Base-by-base conservation (phyloP, 495 filamentous ascomycete species). In the Terfezia claveryi region DNA sequence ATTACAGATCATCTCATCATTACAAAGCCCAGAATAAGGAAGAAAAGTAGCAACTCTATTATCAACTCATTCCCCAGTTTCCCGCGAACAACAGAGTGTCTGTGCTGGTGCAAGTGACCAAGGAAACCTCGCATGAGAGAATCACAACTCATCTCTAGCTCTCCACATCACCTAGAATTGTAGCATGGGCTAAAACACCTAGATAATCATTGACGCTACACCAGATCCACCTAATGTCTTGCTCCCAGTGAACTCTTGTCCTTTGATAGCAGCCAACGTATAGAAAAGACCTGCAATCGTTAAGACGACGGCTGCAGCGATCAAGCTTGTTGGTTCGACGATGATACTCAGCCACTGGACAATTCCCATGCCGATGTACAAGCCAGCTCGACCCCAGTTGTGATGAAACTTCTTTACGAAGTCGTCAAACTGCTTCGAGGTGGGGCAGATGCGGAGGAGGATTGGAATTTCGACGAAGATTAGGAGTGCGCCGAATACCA, bases 161-260 rank as follows among this genome's bases (percentile, higher is more conserved):
- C 50, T 52, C 27, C 32, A 32, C 38, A 16, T 41, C n/a, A 49
- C 56, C 2, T 5, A 32, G 4, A 32, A 2, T 7, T 32, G 27
- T 32, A 32, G 27, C 27, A 32, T 32, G 27, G 27, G 27, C 27
- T 32, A 32, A 32, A 32, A 32, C 50, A 41, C 62, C 75, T 74
- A 95, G 66, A 98, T 87, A 71, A 99, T 96, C 92, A 96, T 95
- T 73, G 95, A 89, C 57, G 88, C 91, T 59, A 96, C 79, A 17
- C 92, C 91, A 58, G 84, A 82, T 44, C 91, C 91, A 58, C 91
- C 91, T 56, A 99, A 71, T 20, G 92, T 96, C 80, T 96, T 96
- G 74, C 88, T 95, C 37, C 87, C 83, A 54, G 92, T 77, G 68
- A 99, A 99, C 27, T 82, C 85, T 71, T 99, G 91, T 53, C 82